Base-by-base conservation (phyloP, 2,329 filamentous ascomycete species). In the Neodidymelliopsis sp. region DNA sequence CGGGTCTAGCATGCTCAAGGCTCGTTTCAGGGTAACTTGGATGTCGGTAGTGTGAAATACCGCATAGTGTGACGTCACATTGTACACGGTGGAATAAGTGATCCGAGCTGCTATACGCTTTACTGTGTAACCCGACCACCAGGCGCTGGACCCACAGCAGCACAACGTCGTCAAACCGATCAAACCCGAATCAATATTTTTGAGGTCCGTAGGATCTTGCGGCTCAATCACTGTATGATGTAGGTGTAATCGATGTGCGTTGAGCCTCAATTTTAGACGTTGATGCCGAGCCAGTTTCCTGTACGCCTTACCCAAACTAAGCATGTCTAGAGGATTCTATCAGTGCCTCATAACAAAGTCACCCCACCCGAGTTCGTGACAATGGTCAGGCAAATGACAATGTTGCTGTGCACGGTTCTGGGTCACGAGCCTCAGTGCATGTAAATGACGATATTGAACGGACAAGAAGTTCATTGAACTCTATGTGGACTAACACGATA, bases 41-140 rank as follows among this genome's bases (percentile, higher is more conserved):
- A 8, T 28, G 11, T 40, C 29, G 39, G 29, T 34, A 29, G 19
- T 40, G 18, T n/a, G 11, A 39, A 33, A 30, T 39, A 16, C 34
- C 39, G 38, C 35, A n/a, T 5, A 3, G 4, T n/a, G 13, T 44
- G 47, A 50, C 40, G 47, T 50, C 29, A 35, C n/a, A 12, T 30
- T 19, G 23, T 10, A 18, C 28, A 44, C 12, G 19, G 23, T 22
- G 28, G 19, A 28, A 19, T 24, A 24, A 19, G 28, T 11, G 13
- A 25, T 12, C 16, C 11, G 9, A 38, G 13, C 23, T 20, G 29
- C 23, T 24, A 27, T 15, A 11, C 35, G 29, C 23, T 24, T 18
- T 15, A 11, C 35, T 20, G 15, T 6, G 13, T 5, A 18, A 18
- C 13, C 34, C 15, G 22, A 33, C 10, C 30, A 33, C 30, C 30